Evolutionary conservation across 768 basidiomycete species (phyloP).

Genomic region (Auricularia cornea): DNA sequence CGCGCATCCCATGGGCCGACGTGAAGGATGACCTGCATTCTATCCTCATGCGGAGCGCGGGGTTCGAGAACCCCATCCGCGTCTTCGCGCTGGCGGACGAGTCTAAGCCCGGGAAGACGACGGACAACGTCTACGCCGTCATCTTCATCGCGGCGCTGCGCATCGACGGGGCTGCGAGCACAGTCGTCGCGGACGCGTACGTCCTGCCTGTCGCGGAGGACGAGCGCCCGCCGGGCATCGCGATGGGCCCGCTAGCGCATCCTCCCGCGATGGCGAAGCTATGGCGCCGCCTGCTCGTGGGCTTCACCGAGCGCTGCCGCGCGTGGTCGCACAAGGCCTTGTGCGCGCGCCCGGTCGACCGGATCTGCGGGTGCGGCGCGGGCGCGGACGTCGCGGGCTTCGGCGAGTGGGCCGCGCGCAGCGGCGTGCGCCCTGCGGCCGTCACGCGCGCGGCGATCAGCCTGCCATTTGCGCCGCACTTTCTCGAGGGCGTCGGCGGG

Average conservation of each 20-base stretch:
- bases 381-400: background rate
- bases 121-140: background rate
- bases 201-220: background rate
- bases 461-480: background rate
- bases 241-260: background rate
- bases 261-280: background rate
- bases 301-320: background rate
- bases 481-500: background rate
- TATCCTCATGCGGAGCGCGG: background rate
- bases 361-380: background rate
- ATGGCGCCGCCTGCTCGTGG: background rate
- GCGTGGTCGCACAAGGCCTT: background rate
- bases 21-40: background rate
- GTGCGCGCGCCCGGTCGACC: background rate
- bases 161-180: background rate
- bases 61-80: background rate
- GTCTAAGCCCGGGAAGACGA: background rate
- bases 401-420: background rate
- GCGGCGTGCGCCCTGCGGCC: background rate
- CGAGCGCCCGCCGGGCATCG: background rate
- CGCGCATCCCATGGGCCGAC: background rate
- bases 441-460: background rate
- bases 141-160: background rate
- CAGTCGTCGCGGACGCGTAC: background rate
- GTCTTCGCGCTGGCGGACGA: background rate